A percentile compares a stretch with the other conserved stretches of the same genome.
These are phyloP conservation scores for Bodo saltans DNA, from an alignment of 78 protist species.

Conservation along the genomic window DNA sequence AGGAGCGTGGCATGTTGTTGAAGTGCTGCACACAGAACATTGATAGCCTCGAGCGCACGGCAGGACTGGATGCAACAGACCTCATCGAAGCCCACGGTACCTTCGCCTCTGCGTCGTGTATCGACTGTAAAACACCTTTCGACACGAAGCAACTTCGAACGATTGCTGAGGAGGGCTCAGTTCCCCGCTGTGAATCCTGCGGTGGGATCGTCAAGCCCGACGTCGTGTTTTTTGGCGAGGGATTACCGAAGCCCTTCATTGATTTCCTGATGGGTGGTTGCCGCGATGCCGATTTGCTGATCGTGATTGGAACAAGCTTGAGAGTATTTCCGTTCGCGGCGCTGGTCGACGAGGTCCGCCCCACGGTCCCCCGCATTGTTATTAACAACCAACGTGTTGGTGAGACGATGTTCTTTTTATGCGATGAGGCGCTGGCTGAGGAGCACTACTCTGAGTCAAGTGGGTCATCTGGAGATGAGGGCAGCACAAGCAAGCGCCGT, in stretches of 20 bases:
- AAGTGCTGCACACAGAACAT: constrained; percentile 90
- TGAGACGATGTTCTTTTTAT: too few species aligned
- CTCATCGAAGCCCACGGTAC: constrained; percentile 35
- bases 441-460: too few species aligned
- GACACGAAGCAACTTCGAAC: background rate
- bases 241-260: constrained; percentile 58
- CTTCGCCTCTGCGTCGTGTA: too few species aligned
- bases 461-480: too few species aligned
- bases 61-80: too few species aligned
- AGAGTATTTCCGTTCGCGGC: constrained; percentile 70
- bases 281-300: constrained; percentile 53
- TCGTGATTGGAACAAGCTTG: constrained; percentile 77
- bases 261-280: constrained; percentile 42
- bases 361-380: constrained; percentile 29
- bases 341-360: constrained; percentile 21
- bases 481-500: too few species aligned
- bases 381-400: constrained; percentile 38
- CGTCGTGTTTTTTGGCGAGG: constrained; percentile 79
- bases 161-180: background rate
- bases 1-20: constrained; percentile 57
- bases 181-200: constrained; percentile 2
- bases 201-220: constrained; percentile 54
- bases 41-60: constrained; percentile 78
- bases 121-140: too few species aligned
- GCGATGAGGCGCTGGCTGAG: too few species aligned